A percentile compares a stretch with the other conserved stretches of the same genome.
These are phyloP conservation scores for Ophiosphaerella korrae DNA, from an alignment of 2,329 filamentous ascomycete species.

Conservation along the genomic window DNA sequence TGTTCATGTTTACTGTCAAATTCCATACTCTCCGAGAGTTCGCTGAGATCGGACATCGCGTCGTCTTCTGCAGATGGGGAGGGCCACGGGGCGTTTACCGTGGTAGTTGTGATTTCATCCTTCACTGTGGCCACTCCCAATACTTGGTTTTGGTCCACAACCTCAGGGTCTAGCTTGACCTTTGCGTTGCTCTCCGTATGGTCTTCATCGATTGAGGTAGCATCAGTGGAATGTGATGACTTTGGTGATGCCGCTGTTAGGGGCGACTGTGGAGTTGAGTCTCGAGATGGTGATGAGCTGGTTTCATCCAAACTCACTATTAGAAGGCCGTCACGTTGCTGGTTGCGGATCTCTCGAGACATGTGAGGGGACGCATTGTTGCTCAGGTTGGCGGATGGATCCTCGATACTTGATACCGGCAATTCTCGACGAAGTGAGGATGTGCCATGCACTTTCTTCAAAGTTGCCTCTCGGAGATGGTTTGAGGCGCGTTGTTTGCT, in stretches of 20 bases:
- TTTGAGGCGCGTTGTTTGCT: slow-evolving; percentile 16
- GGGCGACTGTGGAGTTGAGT: slow-evolving; percentile 37
- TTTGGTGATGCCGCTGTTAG: slow-evolving; percentile 36
- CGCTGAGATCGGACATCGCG: slow-evolving; percentile 47
- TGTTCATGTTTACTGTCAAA: slow-evolving; percentile 45
- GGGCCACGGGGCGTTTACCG: slow-evolving; percentile 36
- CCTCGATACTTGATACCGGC: slow-evolving; percentile 41
- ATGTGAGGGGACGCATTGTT: slow-evolving; percentile 15
- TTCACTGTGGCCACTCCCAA: slow-evolving; percentile 39
- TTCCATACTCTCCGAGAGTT: slow-evolving; percentile 46
- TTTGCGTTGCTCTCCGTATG: slow-evolving; percentile 13
- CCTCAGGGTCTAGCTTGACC: slow-evolving; percentile 29
- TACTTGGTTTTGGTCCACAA: slow-evolving; percentile 25
- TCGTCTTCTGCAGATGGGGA: slow-evolving; percentile 37
- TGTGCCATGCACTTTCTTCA: slow-evolving; percentile 41
- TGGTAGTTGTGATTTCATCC: slow-evolving; percentile 33
- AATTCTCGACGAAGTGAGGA: slow-evolving; percentile 39
- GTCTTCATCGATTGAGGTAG: slow-evolving; percentile 46
- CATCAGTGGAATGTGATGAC: slow-evolving; percentile 44
- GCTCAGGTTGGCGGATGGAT: slow-evolving; percentile 24
- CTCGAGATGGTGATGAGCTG: slow-evolving; percentile 35
- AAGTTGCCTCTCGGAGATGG: slow-evolving; percentile 26
- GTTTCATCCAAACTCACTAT: slow-evolving; percentile 36
- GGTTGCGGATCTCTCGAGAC: slow-evolving; percentile 34
- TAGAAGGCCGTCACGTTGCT: slow-evolving; percentile 40